Conservation (phyloP, 306 rosid genomes). For the Acmispon strigosus region DNA sequence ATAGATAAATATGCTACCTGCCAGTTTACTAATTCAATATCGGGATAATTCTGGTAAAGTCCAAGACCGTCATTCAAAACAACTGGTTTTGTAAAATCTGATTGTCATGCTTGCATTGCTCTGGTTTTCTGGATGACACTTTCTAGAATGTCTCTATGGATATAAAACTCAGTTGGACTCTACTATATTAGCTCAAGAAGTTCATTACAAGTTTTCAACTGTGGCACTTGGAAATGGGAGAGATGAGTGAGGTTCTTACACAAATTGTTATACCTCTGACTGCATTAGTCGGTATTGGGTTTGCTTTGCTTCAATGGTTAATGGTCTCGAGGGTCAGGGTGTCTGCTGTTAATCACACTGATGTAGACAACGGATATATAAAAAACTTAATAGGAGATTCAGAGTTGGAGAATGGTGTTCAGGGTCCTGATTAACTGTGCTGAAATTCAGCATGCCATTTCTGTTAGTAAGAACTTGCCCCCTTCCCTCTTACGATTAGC, state of each 20-base stretch:
- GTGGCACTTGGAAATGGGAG: constrained; percentile 37
- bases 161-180: constrained; percentile 1
- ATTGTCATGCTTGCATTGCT: neutral
- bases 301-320: constrained; percentile 65
- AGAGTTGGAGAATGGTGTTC: constrained; percentile 43
- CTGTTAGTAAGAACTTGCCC: constrained; percentile 41
- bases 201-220: neutral
- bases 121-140: neutral
- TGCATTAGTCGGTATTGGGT: constrained; percentile 50
- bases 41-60: neutral
- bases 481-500: neutral
- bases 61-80: constrained; percentile 38
- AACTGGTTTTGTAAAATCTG: constrained; percentile 19
- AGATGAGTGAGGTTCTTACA: constrained; percentile 45
- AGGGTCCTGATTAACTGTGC: constrained; percentile 41
- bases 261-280: constrained; percentile 52
- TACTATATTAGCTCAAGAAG: neutral
- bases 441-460: constrained; percentile 61
- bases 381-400: constrained; percentile 39
- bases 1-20: constrained; percentile 14
- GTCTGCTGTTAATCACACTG: constrained; percentile 16
- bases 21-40: constrained; percentile 21
- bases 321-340: constrained; percentile 51
- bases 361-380: constrained; percentile 17
- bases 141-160: neutral